Evolutionary conservation across 2,329 filamentous ascomycete genomes (phyloP), one percentile per base, ranked within the genome.

Genomic region (Colletotrichum sojae): DNA sequence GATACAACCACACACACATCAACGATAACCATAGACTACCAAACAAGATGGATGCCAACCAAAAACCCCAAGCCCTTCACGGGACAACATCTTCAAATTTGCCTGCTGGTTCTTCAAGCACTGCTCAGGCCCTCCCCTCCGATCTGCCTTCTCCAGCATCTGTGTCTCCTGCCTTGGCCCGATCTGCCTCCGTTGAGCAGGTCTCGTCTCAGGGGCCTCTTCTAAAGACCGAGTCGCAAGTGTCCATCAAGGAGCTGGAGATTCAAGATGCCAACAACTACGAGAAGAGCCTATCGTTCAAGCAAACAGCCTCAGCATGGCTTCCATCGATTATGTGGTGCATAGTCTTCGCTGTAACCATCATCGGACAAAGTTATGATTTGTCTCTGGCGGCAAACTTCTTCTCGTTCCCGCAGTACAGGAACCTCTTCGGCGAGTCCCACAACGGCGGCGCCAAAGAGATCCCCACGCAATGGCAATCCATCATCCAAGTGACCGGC

Each of bases 401-500:
- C 66, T 80, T 76, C 51, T 77, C 73, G 20, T 76, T 77, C 64
- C 72, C 36, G n/a, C 76, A 31, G 73, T 79, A 69, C 67, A 71
- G 61, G 16, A 73, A 65, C 64, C 75, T 59, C 52, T 82, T 78
- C 57, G 79, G 79, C 18, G 15, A 20, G 8, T 43, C 69, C 4
- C 57, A 66, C 2, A 20, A 51, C 2, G 61, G 78, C 43, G 76
- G 74, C 5, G 71, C 72, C 10, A 82, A 81, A 54, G 76, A 81
- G 70, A 75, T 85, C 18, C 75, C 78, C 2, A 78, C 80, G 1
- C 71, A 78, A 6, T 85, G 83, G 83, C 83, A 85, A 69, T 77
- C 81, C 5, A 81, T 51, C 22, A 70, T 70, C 13, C 57, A 51
- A n/a, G 48, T 49, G 46, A 39, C 48, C 6, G 51, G 52, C 16